Evolutionary conservation across 768 basidiomycete genomes (phyloP), one percentile per base, ranked within the genome.

Genomic region (Roridomyces roridus): DNA sequence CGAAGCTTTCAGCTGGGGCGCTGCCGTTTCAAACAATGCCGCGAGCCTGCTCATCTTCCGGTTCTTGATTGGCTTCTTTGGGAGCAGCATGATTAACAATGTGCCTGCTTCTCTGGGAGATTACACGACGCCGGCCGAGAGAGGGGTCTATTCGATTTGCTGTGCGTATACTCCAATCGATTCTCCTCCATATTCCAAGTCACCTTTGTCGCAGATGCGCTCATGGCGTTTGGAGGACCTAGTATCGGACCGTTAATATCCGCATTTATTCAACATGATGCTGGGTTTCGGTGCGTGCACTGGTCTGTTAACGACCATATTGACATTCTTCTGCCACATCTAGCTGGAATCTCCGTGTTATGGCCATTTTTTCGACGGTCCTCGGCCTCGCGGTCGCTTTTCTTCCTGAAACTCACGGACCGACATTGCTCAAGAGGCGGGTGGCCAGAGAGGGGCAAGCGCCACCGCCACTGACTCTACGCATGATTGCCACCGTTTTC

Each of bases 291-390:
- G 51, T 62, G 21, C 48, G 29, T 18, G n/a, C n/a, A n/a, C n/a
- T n/a, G n/a, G n/a, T n/a, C n/a, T n/a, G n/a, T n/a, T n/a, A n/a
- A n/a, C n/a, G n/a, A n/a, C n/a, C n/a, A n/a, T n/a, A n/a, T n/a
- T n/a, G n/a, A n/a, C 12, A 14, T 11, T 24, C 5, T 41, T n/a
- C n/a, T n/a, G n/a, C n/a, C n/a, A n/a, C n/a, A n/a, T n/a, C n/a
- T 35, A 62, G 55, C 1, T 63, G 61, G 61, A 63, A 63, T 25
- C 44, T 63, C 4, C 57, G 51, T 41, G 57, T 63, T 5, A 59
- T 59, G 52, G 61, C 61, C 0, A 63, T 63, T 17, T 55, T 62
- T 25, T 37, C 26, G 23, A 55, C 53, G 5, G 50, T 60, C 34
- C 31, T 60, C 20, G 60, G 55, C 17, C 48, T 62, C 15, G n/a